phyloP scores from a whole-genome alignment of 805 yeast species.

The Myxozyma melibiosi region DNA sequence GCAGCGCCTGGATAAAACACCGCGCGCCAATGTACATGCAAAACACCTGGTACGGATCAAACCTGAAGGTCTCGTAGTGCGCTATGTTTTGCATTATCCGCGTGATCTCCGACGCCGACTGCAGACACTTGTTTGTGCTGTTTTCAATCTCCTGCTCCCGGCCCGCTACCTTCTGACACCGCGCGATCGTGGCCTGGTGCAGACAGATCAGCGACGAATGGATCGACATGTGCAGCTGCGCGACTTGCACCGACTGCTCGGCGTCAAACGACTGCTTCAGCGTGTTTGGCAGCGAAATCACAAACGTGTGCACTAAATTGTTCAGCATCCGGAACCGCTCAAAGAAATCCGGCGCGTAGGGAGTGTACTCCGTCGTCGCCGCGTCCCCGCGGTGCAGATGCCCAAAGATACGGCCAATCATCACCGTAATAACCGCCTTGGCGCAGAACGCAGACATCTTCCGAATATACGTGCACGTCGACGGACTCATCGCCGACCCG shows the following conservation, averaged over 20 bases:
- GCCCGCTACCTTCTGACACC: background rate
- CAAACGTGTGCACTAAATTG: slow-evolving; percentile 8
- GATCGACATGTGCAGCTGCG: slow-evolving; percentile 19
- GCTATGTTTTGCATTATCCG: slow-evolving; percentile 15
- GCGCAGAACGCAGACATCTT: slow-evolving; percentile 16
- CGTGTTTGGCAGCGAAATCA: slow-evolving; percentile 14
- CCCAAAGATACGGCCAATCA: slow-evolving; percentile 19
- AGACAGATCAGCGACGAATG: slow-evolving; percentile 24
- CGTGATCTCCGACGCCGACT: slow-evolving; percentile 24
- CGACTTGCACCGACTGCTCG: slow-evolving; percentile 5
- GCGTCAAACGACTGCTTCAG: slow-evolving; percentile 11
- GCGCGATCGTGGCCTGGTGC: slow-evolving; percentile 23
- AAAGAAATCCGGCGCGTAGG: slow-evolving; percentile 9
- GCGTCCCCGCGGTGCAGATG: slow-evolving; percentile 28
- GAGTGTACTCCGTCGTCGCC: slow-evolving; percentile 2
- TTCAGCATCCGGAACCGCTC: slow-evolving; percentile 16
- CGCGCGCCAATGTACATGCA: slow-evolving; percentile 28
- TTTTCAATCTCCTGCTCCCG: slow-evolving; percentile 1
- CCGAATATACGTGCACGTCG: background rate
- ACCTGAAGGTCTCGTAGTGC: slow-evolving; percentile 7
- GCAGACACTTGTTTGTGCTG: slow-evolving; percentile 16
- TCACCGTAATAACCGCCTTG: slow-evolving; percentile 3
- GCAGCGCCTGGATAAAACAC: slow-evolving; percentile 25
- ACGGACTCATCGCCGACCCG: slow-evolving; percentile 4
- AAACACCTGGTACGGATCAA: slow-evolving; percentile 17